These are phyloP conservation scores for Coemansia sp. DNA, from an alignment of 192 early-diverging fungal genomes.

Conservation along the genomic window DNA sequence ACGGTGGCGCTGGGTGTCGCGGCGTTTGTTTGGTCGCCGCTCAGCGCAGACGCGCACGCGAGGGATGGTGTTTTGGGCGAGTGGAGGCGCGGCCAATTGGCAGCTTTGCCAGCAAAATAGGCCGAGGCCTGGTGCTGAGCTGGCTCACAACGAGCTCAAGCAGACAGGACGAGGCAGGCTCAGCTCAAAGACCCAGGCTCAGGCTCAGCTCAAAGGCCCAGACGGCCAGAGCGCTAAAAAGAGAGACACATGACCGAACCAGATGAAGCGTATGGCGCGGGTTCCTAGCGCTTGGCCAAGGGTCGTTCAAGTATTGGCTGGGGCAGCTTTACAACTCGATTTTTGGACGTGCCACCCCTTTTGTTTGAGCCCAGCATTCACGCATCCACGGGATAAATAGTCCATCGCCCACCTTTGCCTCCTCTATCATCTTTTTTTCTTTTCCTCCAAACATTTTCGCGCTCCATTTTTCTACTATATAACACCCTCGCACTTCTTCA, in stretches of 20 bases:
- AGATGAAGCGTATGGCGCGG: not conserved
- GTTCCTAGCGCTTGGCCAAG: not conserved
- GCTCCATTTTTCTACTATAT: constrained; percentile 8
- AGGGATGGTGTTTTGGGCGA: constrained; percentile 24
- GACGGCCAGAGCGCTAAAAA: not conserved
- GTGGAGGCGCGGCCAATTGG: constrained; percentile 14
- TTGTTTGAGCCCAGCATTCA: constrained; percentile 3
- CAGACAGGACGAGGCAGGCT: not conserved
- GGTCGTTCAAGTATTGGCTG: constrained; percentile 19
- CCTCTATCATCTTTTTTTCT: constrained; percentile 3
- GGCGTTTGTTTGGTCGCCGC: constrained; percentile 38
- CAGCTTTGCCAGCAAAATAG: not conserved
- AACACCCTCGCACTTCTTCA: not conserved
- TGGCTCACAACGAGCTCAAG: not conserved
- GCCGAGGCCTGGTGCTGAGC: not conserved
- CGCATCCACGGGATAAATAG: constrained; percentile 24
- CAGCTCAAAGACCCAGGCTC: not conserved
- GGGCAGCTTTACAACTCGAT: constrained; percentile 19
- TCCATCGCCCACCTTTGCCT: constrained; percentile 16
- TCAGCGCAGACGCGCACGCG: constrained; percentile 17
- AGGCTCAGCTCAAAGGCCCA: not conserved
- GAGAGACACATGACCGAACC: constrained; percentile 2
- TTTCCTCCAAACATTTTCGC: constrained; percentile 1
- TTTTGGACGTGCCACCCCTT: constrained; percentile 15
- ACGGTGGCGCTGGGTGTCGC: constrained; percentile 45